These are phyloP conservation scores for Parachlorella kessleri DNA, from an alignment of 139 green algal species.

Conservation along the genomic window DNA sequence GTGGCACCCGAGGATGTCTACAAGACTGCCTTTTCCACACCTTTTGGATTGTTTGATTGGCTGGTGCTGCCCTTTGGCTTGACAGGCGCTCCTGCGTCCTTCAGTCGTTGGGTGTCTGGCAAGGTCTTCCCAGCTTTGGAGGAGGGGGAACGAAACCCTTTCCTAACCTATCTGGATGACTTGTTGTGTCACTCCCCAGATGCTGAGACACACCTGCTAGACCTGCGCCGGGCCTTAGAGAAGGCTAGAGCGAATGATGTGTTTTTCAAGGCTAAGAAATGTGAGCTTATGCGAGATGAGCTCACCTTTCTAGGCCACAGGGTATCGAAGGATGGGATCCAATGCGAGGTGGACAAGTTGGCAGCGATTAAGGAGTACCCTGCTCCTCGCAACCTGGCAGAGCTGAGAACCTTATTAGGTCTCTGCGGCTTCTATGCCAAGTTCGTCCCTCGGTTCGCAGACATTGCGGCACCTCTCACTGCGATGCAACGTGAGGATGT, in stretches of 20 bases:
- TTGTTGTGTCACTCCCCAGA: conserved; percentile 44
- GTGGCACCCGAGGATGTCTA: conserved; percentile 28
- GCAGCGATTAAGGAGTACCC: conserved; percentile 42
- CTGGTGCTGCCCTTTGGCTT: conserved; percentile 46
- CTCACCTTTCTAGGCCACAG: conserved; percentile 40
- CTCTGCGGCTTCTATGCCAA: conserved; percentile 52
- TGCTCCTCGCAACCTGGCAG: conserved; percentile 21
- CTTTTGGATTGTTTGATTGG: conserved; percentile 39
- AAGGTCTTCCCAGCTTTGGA: conserved; percentile 27
- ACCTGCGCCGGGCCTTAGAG: conserved; percentile 50
- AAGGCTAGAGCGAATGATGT: conserved; percentile 32
- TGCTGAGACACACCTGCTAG: conserved; percentile 39
- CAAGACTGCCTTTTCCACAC: conserved; percentile 47
- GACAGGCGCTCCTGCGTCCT: conserved; percentile 58
- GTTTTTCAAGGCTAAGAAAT: conserved; percentile 28
- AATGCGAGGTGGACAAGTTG: conserved; percentile 43
- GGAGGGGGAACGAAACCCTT: too few relatives aligned
- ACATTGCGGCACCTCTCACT: conserved; percentile 30
- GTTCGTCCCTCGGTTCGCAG: conserved; percentile 44
- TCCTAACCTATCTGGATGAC: conserved; percentile 64
- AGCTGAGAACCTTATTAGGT: conserved; percentile 56
- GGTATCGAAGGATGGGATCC: conserved; percentile 17
- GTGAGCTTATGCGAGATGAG: neutral
- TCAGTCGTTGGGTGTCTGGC: conserved; percentile 47
- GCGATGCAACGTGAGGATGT: neutral